These are phyloP conservation scores for Trichoderma sp. DNA, from an alignment of 2,329 filamentous ascomycete species.

Conservation along the genomic window DNA sequence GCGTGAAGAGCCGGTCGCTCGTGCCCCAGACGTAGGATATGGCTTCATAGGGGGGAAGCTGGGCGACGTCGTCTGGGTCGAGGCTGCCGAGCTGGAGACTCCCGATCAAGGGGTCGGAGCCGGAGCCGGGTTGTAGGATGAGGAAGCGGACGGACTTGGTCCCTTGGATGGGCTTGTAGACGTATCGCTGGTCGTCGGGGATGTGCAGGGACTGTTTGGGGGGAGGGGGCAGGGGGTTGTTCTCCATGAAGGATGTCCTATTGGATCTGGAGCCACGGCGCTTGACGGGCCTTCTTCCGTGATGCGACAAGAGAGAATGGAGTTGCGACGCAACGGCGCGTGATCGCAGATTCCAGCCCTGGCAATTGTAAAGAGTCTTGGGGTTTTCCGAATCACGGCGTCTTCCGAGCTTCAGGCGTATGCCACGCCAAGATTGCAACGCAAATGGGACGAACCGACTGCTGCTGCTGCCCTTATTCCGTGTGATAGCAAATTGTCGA, in stretches of 20 bases:
- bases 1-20: slow-evolving; percentile 32
- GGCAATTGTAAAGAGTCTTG: no score
- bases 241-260: slow-evolving; percentile 3
- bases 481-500: not conserved
- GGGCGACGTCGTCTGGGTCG: slow-evolving; percentile 27
- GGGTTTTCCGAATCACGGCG: not conserved
- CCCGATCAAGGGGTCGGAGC: slow-evolving; percentile 37
- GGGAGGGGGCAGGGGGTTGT: not conserved
- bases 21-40: slow-evolving; percentile 45
- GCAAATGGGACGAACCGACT: not conserved
- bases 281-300: slow-evolving; percentile 17
- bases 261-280: not conserved
- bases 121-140: slow-evolving; percentile 38
- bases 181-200: slow-evolving; percentile 2
- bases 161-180: slow-evolving; percentile 34
- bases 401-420: not conserved
- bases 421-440: not conserved
- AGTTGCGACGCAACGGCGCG: not conserved
- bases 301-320: not conserved
- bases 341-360: no score
- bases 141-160: slow-evolving; percentile 39
- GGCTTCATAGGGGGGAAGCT: slow-evolving; percentile 37
- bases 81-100: slow-evolving; percentile 35
- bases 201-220: not conserved
- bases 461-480: not conserved